phyloP scores from a whole-genome alignment of 2,329 filamentous ascomycete genomes.

The Alternaria postmessia region DNA sequence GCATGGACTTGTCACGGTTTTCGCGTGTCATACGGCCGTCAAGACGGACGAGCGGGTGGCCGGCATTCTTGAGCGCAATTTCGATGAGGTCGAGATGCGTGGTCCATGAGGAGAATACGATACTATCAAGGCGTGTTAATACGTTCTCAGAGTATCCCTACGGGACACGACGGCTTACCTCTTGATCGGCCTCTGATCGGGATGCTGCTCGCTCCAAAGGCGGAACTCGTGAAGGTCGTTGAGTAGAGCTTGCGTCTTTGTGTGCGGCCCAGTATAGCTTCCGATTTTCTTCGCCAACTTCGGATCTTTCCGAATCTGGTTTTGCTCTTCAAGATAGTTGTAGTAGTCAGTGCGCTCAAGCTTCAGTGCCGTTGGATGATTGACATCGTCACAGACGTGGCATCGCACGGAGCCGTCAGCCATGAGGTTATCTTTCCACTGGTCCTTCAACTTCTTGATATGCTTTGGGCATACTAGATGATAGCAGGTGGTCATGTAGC shows the following conservation, averaged over 20 bases:
- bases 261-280: slow-evolving; percentile 84
- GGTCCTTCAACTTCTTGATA: slow-evolving; percentile 66
- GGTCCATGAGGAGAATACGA: slow-evolving; percentile 97
- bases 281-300: slow-evolving; percentile 68
- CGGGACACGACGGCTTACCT: slow-evolving; percentile 50
- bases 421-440: slow-evolving; percentile 55
- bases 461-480: slow-evolving; percentile 84
- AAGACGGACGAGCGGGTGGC: slow-evolving; percentile 78
- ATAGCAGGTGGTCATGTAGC: slow-evolving; percentile 85
- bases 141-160: background rate
- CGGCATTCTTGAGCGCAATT: slow-evolving; percentile 73
- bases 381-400: slow-evolving; percentile 70
- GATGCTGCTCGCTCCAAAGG: slow-evolving; percentile 67
- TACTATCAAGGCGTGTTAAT: slow-evolving; percentile 54
- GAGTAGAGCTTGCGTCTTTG: slow-evolving; percentile 86
- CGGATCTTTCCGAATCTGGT: slow-evolving; percentile 60
- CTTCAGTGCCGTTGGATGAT: slow-evolving; percentile 71
- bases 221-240: slow-evolving; percentile 74
- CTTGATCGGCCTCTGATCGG: slow-evolving; percentile 79
- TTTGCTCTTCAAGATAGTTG: slow-evolving; percentile 63
- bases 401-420: slow-evolving; percentile 66
- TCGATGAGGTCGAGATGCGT: slow-evolving; percentile 92
- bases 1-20: slow-evolving; percentile 77
- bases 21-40: slow-evolving; percentile 87
- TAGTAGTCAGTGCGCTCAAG: slow-evolving; percentile 68